Base-by-base conservation (phyloP, 2,329 filamentous ascomycete genomes). In the Trichoderma sp. region DNA sequence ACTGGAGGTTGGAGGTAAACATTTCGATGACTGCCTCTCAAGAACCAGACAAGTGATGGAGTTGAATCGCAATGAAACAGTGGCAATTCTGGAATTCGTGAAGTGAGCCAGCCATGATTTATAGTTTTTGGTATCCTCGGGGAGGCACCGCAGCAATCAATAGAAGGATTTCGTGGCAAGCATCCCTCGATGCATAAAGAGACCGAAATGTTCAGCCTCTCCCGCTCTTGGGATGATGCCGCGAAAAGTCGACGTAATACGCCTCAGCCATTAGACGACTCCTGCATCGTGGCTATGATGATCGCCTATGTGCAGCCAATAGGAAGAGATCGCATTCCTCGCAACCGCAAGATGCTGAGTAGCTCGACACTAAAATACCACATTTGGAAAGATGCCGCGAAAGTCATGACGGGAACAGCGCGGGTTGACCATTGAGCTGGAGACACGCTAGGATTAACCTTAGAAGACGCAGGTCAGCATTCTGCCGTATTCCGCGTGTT, bases 321-420 rank as follows among this genome's bases (percentile, higher is more conserved):
- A 33, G 60, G 11, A 35, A 64, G 45, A 31, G 24, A 18, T 27
- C 74, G 74, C 21, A 75, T 75, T 72, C 68, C 31, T 75, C 69
- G 69, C 62, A 45, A 63, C 7, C 3, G 27, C 59, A 21, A 31
- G 31, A 21, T 56, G 41, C 53, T 14, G 24, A 4, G 12, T 41
- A 21, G 71, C 41, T 73, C 14, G 31, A 29, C 45, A 59, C 45
- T 60, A 66, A 45, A n/a, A 33, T 33, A 11, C 72, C 72, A 24
- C 18, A 67, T 74, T 31, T 50, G 72, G 72, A 29, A 74, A 66
- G 53, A 74, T 35, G 53, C 53, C 27, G 63, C 72, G 72, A 68
- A 63, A 50, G n/a, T 16, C 5, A 6, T 38, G 21, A 18, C 27
- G 29, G 56, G 18, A 38, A 62, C n/a, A 71, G 35, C 38, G 56